These are phyloP conservation scores for Deinandra increscens DNA, from an alignment of 129 eudicot genomes.

Conservation along the genomic window DNA sequence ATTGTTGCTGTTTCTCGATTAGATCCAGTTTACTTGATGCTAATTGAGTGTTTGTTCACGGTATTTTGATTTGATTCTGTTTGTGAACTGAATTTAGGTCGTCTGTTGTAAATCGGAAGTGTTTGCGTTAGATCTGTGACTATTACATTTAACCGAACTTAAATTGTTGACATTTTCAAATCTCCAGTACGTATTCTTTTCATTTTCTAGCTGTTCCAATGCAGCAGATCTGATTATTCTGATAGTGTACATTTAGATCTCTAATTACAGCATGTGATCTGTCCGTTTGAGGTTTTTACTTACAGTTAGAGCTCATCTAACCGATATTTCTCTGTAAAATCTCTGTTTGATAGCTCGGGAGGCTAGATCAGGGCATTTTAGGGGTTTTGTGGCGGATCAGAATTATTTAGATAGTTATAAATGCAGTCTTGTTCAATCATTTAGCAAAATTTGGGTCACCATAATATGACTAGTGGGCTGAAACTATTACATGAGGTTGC, in stretches of 20 bases:
- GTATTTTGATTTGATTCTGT: neutral
- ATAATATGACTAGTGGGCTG: neutral
- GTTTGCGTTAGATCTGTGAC: constrained; percentile 20
- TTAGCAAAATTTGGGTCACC: neutral
- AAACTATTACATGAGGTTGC: neutral
- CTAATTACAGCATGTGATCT: no score
- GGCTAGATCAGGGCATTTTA: no score
- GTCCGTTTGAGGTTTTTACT: no score
- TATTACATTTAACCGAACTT: neutral
- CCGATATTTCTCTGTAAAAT: no score
- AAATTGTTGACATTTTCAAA: neutral
- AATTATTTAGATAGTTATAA: neutral
- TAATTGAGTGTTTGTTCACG: constrained; percentile 10
- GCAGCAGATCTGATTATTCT: constrained; percentile 19
- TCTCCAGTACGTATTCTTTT: neutral
- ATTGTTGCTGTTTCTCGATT: neutral
- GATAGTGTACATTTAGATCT: neutral
- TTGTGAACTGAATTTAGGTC: constrained; percentile 22
- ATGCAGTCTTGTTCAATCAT: constrained; percentile 17
- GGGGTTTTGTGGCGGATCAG: no score
- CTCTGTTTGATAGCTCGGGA: no score
- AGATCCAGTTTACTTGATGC: neutral
- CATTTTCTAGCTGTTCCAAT: neutral
- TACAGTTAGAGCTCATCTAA: no score
- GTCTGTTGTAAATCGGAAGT: constrained; percentile 20